phyloP scores from a whole-genome alignment of 2,329 filamentous ascomycete genomes.

The Ophiostoma piceae region DNA sequence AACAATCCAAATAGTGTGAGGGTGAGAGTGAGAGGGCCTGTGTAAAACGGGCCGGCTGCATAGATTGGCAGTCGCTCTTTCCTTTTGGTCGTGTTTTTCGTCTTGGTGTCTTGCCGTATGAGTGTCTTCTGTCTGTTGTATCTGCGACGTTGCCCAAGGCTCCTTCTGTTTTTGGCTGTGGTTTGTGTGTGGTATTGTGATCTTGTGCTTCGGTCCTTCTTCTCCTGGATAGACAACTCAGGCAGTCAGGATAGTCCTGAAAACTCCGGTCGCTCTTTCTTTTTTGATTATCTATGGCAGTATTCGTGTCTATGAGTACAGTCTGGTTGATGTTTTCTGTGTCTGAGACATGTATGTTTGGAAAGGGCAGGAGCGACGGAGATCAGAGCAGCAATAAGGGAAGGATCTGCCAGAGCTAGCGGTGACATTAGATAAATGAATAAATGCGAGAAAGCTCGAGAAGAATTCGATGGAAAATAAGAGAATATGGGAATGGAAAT shows the following conservation, averaged over 20 bases:
- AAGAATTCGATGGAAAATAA: background rate
- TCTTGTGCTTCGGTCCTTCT: background rate
- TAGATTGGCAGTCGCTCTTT: constrained; percentile 15
- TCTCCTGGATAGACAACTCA: too few relatives aligned
- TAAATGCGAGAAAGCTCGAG: background rate
- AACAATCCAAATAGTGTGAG: background rate
- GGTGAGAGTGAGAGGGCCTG: constrained; percentile 8
- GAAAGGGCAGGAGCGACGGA: constrained; percentile 13
- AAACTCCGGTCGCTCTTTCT: background rate
- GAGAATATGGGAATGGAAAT: background rate
- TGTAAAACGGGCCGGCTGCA: constrained; percentile 18
- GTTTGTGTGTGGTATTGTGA: background rate
- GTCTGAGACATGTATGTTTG: background rate
- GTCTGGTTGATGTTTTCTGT: background rate
- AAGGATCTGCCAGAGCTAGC: constrained; percentile 10
- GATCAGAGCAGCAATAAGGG: constrained; percentile 10
- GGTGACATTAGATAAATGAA: background rate
- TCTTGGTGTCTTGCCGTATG: background rate
- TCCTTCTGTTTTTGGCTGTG: background rate
- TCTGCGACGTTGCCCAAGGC: background rate
- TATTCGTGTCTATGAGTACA: too few relatives aligned
- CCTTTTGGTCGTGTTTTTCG: background rate
- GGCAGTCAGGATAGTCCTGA: background rate
- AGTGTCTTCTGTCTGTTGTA: too few relatives aligned
- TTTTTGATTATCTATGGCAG: too few relatives aligned